Evolutionary conservation across 345 rosid species (phyloP).

Genomic region (Gossypium thurberi): DNA sequence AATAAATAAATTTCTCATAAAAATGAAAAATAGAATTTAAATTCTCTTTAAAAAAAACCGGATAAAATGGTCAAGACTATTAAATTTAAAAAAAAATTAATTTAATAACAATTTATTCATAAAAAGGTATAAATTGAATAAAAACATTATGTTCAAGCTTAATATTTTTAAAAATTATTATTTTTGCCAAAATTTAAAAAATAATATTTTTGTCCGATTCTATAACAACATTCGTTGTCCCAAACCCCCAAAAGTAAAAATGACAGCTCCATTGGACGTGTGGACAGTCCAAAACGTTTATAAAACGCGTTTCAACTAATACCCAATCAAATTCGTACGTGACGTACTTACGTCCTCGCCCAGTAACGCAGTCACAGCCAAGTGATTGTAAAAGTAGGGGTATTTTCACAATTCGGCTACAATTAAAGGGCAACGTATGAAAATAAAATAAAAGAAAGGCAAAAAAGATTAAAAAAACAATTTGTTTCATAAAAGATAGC

Average conservation of each 20-base stretch:
- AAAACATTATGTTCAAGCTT: no score
- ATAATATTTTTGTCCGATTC: no score
- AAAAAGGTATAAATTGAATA: no score
- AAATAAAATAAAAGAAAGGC: not conserved
- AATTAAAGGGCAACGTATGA: not conserved
- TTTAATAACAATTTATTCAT: no score
- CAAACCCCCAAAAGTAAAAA: not conserved
- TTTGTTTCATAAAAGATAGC: constrained; percentile 5
- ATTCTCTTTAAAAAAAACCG: no score
- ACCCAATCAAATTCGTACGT: not conserved
- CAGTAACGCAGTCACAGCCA: not conserved
- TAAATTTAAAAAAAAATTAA: no score
- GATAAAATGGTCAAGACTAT: no score
- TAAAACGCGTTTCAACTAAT: not conserved
- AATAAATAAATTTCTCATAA: no score
- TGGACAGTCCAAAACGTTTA: not conserved
- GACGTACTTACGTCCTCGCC: constrained; percentile 1
- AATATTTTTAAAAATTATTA: no score
- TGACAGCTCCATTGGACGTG: not conserved
- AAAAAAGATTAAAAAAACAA: not conserved
- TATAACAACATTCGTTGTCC: not conserved
- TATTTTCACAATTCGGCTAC: not conserved
- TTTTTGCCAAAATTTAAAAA: no score
- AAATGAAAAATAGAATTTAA: no score
- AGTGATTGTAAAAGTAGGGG: not conserved